Conservation (phyloP, 331 rosid species). For the Telfairia occidentalis region DNA sequence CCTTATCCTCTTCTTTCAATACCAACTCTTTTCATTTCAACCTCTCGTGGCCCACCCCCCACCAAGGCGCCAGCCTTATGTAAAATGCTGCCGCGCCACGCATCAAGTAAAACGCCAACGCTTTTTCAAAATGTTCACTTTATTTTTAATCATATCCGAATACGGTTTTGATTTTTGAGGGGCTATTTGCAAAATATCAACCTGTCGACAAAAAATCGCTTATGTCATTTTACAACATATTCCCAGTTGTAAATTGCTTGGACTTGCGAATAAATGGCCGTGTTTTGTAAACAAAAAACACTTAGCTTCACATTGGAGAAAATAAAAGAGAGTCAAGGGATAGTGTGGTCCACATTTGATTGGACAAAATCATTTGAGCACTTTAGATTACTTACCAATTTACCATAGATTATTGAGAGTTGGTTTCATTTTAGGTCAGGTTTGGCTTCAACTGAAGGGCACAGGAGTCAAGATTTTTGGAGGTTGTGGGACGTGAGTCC, state of each 20-base stretch:
- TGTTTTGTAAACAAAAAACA: background rate
- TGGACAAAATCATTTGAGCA: too few relatives aligned
- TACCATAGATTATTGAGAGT: too few relatives aligned
- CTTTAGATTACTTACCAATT: too few relatives aligned
- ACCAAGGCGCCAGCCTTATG: background rate
- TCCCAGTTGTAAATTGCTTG: background rate
- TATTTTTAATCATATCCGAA: background rate
- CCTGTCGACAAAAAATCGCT: background rate
- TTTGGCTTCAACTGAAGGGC: background rate
- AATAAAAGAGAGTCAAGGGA: too few relatives aligned
- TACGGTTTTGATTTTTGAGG: background rate
- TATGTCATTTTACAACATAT: background rate
- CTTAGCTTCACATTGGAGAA: background rate
- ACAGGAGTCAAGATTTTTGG: background rate
- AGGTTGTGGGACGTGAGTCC: background rate
- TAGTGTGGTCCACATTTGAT: too few relatives aligned
- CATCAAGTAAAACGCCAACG: background rate
- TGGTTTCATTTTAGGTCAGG: too few relatives aligned
- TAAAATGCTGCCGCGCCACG: background rate
- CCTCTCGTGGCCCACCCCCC: background rate
- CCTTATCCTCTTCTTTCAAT: background rate
- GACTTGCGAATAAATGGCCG: background rate
- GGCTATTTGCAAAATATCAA: background rate
- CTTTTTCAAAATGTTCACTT: too few relatives aligned
- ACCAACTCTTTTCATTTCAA: background rate